Percentiles rank a stretch among this genome's conserved stretches.
These are phyloP conservation scores for Pseudozyma sp. DNA, from an alignment of 1,284 basidiomycete genomes.

Conservation along the genomic window DNA sequence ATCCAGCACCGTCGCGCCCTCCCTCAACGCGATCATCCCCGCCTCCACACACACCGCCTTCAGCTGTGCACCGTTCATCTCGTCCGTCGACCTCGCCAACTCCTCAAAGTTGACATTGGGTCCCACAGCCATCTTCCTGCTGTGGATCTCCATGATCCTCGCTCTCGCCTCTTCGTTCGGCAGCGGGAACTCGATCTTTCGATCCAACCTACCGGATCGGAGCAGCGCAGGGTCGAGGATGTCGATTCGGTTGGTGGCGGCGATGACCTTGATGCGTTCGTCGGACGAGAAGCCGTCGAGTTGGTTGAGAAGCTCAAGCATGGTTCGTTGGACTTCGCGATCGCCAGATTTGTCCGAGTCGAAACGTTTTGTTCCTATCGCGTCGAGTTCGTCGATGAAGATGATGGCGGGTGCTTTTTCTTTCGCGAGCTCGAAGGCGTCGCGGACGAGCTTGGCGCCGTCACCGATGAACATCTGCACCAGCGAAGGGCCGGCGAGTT, in stretches of 20 bases:
- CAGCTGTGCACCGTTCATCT: constrained; percentile 78
- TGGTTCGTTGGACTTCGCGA: constrained; percentile 97
- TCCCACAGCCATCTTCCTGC: constrained; percentile 89
- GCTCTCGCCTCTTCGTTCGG: constrained; percentile 81
- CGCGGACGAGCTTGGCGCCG: constrained; percentile 97
- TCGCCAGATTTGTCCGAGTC: constrained; percentile 98
- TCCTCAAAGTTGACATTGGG: constrained; percentile 82
- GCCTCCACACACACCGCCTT: constrained; percentile 82
- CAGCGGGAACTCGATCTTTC: constrained; percentile 84
- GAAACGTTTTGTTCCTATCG: constrained; percentile 98
- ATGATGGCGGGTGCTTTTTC: constrained; percentile 98
- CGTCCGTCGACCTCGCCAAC: constrained; percentile 79
- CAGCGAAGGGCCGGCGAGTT: constrained; percentile 81
- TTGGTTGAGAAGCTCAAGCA: constrained; percentile 96
- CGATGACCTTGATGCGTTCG: constrained; percentile 98
- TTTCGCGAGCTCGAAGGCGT: constrained; percentile 95
- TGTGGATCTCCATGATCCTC: constrained; percentile 82
- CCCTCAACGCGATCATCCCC: constrained; percentile 96
- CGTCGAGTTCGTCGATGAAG: constrained; percentile 99
- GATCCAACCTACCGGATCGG: constrained; percentile 79
- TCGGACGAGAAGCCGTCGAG: constrained; percentile 87
- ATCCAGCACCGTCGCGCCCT: constrained; percentile 79
- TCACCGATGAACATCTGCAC: constrained; percentile 92
- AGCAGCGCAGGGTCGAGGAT: constrained; percentile 87
- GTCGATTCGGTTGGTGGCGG: constrained; percentile 98